These are phyloP conservation scores for Barbatosphaeria neglecta DNA, from an alignment of 495 filamentous ascomycete species.

Conservation along the genomic window DNA sequence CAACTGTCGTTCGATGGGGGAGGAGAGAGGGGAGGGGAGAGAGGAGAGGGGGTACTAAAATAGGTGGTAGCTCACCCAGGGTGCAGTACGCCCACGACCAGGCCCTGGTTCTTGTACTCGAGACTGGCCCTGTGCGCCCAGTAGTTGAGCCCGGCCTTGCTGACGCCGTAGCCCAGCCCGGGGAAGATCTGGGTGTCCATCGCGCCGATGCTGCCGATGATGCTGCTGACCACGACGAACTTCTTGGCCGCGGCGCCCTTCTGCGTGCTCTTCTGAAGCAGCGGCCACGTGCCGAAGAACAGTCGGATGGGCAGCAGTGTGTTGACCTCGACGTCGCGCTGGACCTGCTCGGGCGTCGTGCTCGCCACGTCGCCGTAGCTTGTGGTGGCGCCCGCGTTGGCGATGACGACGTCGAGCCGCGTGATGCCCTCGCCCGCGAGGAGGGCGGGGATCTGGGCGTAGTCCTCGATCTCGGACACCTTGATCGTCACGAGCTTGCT, in stretches of 20 bases:
- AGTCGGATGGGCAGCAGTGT: constrained; percentile 15
- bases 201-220: constrained; percentile 18
- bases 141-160: constrained; percentile 17
- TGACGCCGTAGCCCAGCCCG: constrained; percentile 14
- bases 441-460: constrained; percentile 12
- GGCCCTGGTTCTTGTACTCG: constrained; percentile 7
- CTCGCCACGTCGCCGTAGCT: constrained; percentile 7
- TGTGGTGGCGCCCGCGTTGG: constrained; percentile 32
- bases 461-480: constrained; percentile 25
- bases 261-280: constrained; percentile 7
- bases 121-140: constrained; percentile 12
- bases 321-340: constrained; percentile 18
- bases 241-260: constrained; percentile 2
- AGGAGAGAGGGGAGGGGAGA: not conserved
- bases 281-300: constrained; percentile 15
- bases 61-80: constrained; percentile 19
- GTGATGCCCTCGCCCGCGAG: constrained; percentile 17
- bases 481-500: constrained; percentile 22
- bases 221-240: constrained; percentile 20
- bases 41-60: too few species aligned
- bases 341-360: constrained; percentile 6
- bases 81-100: constrained; percentile 17
- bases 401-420: constrained; percentile 37
- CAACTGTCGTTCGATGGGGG: not conserved
- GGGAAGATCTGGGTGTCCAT: constrained; percentile 12